These are phyloP conservation scores for Phialophora verrucosa DNA, from an alignment of 2,329 filamentous ascomycete genomes.

Conservation along the genomic window DNA sequence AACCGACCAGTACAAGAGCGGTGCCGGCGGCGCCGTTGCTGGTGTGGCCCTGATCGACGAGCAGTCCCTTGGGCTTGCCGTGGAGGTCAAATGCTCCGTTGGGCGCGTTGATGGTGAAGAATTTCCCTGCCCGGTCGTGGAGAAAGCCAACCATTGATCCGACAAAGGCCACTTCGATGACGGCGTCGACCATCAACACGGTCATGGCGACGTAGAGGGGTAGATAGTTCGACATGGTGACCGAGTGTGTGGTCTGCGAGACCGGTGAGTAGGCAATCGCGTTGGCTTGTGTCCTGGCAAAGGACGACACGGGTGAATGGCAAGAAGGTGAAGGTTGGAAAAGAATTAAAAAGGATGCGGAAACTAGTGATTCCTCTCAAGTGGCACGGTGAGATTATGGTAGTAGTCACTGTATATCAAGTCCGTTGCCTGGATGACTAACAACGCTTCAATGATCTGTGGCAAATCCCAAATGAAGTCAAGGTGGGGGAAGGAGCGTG, in stretches of 20 bases:
- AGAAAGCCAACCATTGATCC: conserved; percentile 38
- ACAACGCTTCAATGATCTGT: conserved; percentile 3
- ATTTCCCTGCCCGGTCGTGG: conserved; percentile 36
- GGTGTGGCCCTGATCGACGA: conserved; percentile 37
- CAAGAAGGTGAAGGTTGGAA: neutral
- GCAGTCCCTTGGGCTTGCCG: conserved; percentile 31
- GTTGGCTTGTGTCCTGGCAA: neutral
- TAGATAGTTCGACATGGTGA: conserved; percentile 13
- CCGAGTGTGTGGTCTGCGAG: neutral
- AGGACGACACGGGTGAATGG: neutral
- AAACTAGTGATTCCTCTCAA: neutral
- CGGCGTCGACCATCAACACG: conserved; percentile 23
- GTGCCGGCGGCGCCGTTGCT: conserved; percentile 40
- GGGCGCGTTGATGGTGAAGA: conserved; percentile 34
- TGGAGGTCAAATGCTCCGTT: conserved; percentile 34
- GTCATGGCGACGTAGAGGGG: conserved; percentile 10
- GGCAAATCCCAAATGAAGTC: conserved; percentile 11
- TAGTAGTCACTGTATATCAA: neutral
- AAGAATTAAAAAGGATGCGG: neutral
- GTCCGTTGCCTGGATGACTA: conserved; percentile 11
- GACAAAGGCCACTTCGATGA: conserved; percentile 37
- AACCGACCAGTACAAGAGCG: conserved; percentile 36
- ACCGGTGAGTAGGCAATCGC: neutral
- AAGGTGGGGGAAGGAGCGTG: neutral
- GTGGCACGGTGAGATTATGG: conserved; percentile 13